A percentile compares a stretch with the other conserved stretches of the same genome.
These are phyloP conservation scores for Trichoderma virens DNA, from an alignment of 495 filamentous ascomycete species.

Conservation along the genomic window DNA sequence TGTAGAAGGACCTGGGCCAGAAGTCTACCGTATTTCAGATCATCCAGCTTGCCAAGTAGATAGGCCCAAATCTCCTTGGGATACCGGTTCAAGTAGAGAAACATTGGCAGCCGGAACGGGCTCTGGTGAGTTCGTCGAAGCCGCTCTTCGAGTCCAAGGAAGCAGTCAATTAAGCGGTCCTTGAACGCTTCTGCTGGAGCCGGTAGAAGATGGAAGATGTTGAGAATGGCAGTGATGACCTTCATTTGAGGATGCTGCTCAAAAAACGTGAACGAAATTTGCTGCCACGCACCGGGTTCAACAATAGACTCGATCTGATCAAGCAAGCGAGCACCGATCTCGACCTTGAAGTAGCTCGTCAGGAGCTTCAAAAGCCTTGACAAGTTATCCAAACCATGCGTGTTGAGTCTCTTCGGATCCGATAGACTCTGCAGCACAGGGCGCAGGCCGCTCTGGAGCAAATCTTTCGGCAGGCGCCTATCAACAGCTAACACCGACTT, in stretches of 20 bases:
- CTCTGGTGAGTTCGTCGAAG: conserved; percentile 85
- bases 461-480: conserved; percentile 89
- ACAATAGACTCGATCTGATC: conserved; percentile 92
- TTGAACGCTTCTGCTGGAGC: conserved; percentile 85
- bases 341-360: conserved; percentile 98
- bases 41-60: conserved; percentile 64
- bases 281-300: conserved; percentile 68
- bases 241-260: conserved; percentile 89
- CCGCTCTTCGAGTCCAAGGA: conserved; percentile 78
- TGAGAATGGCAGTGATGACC: conserved; percentile 85
- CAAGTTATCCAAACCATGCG: conserved; percentile 84
- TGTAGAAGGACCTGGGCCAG: conserved; percentile 83
- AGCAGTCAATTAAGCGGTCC: conserved; percentile 76
- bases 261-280: conserved; percentile 86
- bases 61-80: conserved; percentile 79
- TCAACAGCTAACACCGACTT: conserved; percentile 77
- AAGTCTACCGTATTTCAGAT: conserved; percentile 86
- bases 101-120: conserved; percentile 85
- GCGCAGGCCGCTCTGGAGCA: conserved; percentile 86
- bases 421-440: conserved; percentile 94
- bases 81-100: conserved; percentile 90
- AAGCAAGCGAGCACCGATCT: conserved; percentile 83
- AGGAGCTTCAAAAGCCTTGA: conserved; percentile 80
- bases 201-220: conserved; percentile 92
- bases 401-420: conserved; percentile 83